Evolutionary conservation across 495 filamentous ascomycete genomes (phyloP).

Genomic region (Margaritispora aquatica): DNA sequence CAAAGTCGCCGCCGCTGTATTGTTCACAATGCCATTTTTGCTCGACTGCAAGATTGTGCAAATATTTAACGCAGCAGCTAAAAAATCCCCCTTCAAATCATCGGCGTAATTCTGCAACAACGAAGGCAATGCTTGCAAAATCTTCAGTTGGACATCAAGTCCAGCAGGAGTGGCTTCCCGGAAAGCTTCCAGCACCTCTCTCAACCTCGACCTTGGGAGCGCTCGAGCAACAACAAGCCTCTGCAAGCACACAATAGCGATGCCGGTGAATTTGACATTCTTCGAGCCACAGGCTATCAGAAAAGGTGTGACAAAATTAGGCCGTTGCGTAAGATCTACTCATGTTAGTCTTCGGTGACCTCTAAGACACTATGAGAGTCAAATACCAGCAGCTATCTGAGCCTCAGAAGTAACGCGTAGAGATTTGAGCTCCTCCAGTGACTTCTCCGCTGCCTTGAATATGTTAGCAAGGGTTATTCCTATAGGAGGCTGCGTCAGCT

Average conservation of each 20-base stretch:
- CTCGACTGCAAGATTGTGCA: slow-evolving; percentile 85
- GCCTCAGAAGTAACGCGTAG: slow-evolving; percentile 71
- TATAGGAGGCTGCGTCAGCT: slow-evolving; percentile 1
- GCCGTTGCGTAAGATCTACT: slow-evolving; percentile 72
- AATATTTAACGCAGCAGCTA: slow-evolving; percentile 77
- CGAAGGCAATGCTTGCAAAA: slow-evolving; percentile 88
- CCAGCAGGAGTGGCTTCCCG: slow-evolving; percentile 69
- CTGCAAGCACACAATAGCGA: slow-evolving; percentile 82
- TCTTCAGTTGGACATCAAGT: slow-evolving; percentile 92
- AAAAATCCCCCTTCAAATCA: slow-evolving; percentile 71
- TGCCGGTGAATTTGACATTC: slow-evolving; percentile 82
- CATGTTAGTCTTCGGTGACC: slow-evolving; percentile 1
- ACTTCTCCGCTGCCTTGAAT: slow-evolving; percentile 84
- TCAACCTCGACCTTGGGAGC: slow-evolving; percentile 64
- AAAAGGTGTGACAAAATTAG: slow-evolving; percentile 85
- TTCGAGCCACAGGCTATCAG: slow-evolving; percentile 83
- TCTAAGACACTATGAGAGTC: not conserved
- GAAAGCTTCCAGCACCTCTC: slow-evolving; percentile 80
- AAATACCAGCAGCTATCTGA: slow-evolving; percentile 75
- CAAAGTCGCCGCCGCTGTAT: slow-evolving; percentile 88
- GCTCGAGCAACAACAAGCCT: slow-evolving; percentile 75
- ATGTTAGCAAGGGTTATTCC: slow-evolving; percentile 14
- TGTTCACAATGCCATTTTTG: slow-evolving; percentile 87
- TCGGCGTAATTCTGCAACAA: slow-evolving; percentile 84
- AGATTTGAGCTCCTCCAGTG: slow-evolving; percentile 80